Conservation (phyloP, 2,329 filamentous ascomycete genomes). For the Calonectria pteridis region DNA sequence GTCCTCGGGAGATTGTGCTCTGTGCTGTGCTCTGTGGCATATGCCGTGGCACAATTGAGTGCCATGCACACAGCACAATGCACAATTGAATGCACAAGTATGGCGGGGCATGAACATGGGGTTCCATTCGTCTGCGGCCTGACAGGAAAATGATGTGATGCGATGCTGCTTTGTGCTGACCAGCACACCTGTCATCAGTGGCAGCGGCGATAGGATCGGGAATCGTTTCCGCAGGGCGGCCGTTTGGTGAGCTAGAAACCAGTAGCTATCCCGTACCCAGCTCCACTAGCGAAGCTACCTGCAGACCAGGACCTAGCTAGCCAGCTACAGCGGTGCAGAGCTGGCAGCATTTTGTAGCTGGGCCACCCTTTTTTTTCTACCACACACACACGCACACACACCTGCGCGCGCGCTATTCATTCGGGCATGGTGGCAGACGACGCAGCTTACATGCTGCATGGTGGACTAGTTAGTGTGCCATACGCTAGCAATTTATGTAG, state of each 20-base stretch:
- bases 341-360: neutral
- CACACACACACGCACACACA: neutral
- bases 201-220: constrained; percentile 13
- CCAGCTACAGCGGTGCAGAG: neutral
- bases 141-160: neutral
- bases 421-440: neutral
- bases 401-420: neutral
- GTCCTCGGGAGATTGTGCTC: neutral
- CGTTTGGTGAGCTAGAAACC: neutral
- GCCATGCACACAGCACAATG: neutral
- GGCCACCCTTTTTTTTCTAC: neutral
- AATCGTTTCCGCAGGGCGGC: constrained; percentile 15
- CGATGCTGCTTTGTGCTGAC: constrained; percentile 2
- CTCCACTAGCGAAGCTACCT: neutral
- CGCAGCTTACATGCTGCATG: constrained; percentile 5
- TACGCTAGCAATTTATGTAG: constrained; percentile 6
- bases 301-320: neutral
- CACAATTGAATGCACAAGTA: neutral
- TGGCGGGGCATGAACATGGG: neutral
- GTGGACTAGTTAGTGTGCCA: neutral
- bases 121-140: neutral
- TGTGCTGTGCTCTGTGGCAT: neutral
- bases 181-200: constrained; percentile 14
- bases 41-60: neutral
- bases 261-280: neutral